A percentile compares a stretch with the other conserved stretches of the same genome.
Conservation (phyloP, 2,329 filamentous ascomycete species). For the Arachnomyces sp. region DNA sequence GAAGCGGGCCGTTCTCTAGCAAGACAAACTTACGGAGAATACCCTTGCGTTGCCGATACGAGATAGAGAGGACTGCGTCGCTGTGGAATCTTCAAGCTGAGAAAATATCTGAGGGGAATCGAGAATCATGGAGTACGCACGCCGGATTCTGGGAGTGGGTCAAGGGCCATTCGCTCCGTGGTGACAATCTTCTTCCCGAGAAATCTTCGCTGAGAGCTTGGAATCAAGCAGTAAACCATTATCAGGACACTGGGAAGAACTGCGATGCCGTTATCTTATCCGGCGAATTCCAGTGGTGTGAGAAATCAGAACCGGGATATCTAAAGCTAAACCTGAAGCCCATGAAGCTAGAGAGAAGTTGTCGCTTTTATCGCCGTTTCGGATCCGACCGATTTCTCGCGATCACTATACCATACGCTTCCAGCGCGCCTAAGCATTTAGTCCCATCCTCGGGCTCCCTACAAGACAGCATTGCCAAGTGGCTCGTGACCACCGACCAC, state of each 20-base stretch:
- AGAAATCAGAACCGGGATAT: conserved; percentile 23
- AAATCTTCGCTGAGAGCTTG: conserved; percentile 24
- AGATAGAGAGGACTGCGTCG: conserved; percentile 28
- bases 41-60: conserved; percentile 30
- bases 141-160: conserved; percentile 28
- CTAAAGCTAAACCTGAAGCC: conserved; percentile 34
- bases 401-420: conserved; percentile 27
- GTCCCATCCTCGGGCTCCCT: conserved; percentile 16
- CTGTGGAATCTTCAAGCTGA: conserved; percentile 22
- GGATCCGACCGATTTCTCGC: conserved; percentile 40
- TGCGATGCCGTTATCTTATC: conserved; percentile 32
- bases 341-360: conserved; percentile 33
- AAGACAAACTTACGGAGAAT: conserved; percentile 19
- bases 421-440: conserved; percentile 21
- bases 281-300: conserved; percentile 33
- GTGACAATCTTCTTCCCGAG: conserved; percentile 21
- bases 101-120: conserved; percentile 22
- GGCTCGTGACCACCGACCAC: conserved; percentile 33
- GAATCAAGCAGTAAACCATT: conserved; percentile 26
- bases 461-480: conserved; percentile 28
- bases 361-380: conserved; percentile 39
- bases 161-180: conserved; percentile 17
- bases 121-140: conserved; percentile 13
- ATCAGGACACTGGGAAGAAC: conserved; percentile 19
- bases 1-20: conserved; percentile 29